phyloP scores from a whole-genome alignment of 257 asterid species.

The Solanum appendiculatum region DNA sequence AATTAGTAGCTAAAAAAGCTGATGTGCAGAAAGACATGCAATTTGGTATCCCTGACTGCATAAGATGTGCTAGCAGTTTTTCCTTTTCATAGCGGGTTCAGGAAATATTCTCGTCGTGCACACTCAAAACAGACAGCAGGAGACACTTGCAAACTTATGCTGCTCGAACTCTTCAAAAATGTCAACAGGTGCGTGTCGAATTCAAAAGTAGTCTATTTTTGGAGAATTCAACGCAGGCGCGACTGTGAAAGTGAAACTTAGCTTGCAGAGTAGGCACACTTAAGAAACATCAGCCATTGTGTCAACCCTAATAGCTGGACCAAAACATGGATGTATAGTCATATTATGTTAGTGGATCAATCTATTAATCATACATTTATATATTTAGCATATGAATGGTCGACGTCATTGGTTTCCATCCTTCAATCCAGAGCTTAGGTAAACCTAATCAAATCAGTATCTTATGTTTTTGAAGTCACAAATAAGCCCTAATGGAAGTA shows the following conservation, averaged over 20 bases:
- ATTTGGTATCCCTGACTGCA: neutral
- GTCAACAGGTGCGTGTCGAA: neutral
- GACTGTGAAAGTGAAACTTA: neutral
- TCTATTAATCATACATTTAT: neutral
- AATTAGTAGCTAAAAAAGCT: neutral
- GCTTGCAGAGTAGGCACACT: neutral
- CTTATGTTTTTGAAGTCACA: neutral
- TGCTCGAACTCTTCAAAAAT: neutral
- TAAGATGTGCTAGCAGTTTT: neutral
- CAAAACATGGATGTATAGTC: neutral
- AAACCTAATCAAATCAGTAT: neutral
- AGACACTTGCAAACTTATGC: neutral
- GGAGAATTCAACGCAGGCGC: neutral
- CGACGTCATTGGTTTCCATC: neutral
- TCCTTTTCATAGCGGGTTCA: neutral
- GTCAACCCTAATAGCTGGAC: neutral
- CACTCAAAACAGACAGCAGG: neutral
- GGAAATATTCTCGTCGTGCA: neutral
- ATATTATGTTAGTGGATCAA: neutral
- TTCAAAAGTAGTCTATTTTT: neutral
- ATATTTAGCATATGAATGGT: neutral
- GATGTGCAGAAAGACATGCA: neutral
- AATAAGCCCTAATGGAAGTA: neutral
- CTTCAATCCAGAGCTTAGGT: neutral
- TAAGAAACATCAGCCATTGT: neutral